phyloP scores from a whole-genome alignment of 148 eudicot genomes.

The Mesembryanthemum crystallinum region DNA sequence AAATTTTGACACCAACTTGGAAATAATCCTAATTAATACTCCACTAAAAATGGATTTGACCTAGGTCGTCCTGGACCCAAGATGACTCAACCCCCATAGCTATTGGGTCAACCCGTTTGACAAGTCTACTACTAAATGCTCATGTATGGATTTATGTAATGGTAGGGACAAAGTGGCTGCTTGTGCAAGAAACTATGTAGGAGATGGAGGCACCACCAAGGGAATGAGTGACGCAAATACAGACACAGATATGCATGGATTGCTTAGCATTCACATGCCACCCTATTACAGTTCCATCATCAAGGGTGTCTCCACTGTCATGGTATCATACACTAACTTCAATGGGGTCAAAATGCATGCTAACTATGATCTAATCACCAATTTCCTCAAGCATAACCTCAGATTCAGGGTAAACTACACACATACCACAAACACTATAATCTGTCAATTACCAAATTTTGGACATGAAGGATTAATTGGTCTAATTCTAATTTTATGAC shows the following conservation, averaged over 20 bases:
- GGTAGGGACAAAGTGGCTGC: constrained; percentile 38
- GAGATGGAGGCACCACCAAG: constrained; percentile 61
- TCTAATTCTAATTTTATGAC: neutral
- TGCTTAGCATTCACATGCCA: constrained; percentile 60
- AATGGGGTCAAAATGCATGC: constrained; percentile 50
- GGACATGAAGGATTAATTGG: no score
- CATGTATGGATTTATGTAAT: neutral
- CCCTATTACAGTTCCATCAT: constrained; percentile 40
- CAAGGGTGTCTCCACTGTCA: constrained; percentile 59
- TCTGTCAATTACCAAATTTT: no score
- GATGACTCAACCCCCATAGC: neutral
- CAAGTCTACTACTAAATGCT: neutral
- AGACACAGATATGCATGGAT: constrained; percentile 34
- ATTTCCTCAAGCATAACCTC: constrained; percentile 35
- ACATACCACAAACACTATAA: no score
- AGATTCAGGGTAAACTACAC: constrained; percentile 25
- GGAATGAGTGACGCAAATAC: constrained; percentile 61
- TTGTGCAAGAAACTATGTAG: constrained; percentile 65
- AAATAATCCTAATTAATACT: no score
- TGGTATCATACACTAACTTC: constrained; percentile 52
- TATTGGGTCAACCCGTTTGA: neutral
- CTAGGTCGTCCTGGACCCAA: no score
- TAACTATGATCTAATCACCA: constrained; percentile 37
- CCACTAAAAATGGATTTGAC: no score
- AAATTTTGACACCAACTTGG: no score